A percentile compares a stretch with the other conserved stretches of the same genome.
These are phyloP conservation scores for Trichosporon sp. DNA, from an alignment of 1,284 basidiomycete species.

Conservation along the genomic window DNA sequence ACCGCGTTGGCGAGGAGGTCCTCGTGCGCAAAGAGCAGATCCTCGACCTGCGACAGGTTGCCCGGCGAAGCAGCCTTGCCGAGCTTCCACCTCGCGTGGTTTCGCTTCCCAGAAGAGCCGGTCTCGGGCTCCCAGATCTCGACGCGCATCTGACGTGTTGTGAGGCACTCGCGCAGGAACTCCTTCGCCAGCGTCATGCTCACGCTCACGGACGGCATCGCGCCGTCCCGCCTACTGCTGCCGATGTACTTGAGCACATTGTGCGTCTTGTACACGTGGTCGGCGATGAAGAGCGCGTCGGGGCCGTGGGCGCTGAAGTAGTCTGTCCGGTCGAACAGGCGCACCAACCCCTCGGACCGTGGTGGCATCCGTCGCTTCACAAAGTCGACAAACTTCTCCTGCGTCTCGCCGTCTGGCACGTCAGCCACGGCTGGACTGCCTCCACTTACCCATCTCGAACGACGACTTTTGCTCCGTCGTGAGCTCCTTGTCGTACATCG, in stretches of 20 bases:
- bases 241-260: conserved; percentile 76
- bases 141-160: conserved; percentile 82
- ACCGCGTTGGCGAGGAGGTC: conserved; percentile 83
- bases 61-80: conserved; percentile 83
- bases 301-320: conserved; percentile 85
- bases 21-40: conserved; percentile 77
- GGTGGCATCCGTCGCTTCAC: conserved; percentile 58
- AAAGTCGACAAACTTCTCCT: conserved; percentile 71
- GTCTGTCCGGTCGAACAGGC: conserved; percentile 74
- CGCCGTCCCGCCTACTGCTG: conserved; percentile 12
- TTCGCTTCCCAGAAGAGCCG: conserved; percentile 57
- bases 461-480: conserved; percentile 37
- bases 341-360: conserved; percentile 57
- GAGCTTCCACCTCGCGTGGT: conserved; percentile 64
- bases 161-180: conserved; percentile 84
- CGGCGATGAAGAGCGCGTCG: conserved; percentile 80
- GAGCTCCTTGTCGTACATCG: conserved; percentile 46
- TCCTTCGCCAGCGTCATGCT: conserved; percentile 74
- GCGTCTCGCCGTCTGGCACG: conserved; percentile 54
- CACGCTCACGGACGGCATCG: conserved; percentile 71
- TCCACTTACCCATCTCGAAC: conserved; percentile 37
- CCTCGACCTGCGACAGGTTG: conserved; percentile 88
- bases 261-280: conserved; percentile 73
- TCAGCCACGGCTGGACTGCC: neutral
- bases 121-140: conserved; percentile 81